A percentile compares a stretch with the other conserved stretches of the same genome.
phyloP scores from a whole-genome alignment of 2,329 filamentous ascomycete genomes.

The Cladosporium sp. region DNA sequence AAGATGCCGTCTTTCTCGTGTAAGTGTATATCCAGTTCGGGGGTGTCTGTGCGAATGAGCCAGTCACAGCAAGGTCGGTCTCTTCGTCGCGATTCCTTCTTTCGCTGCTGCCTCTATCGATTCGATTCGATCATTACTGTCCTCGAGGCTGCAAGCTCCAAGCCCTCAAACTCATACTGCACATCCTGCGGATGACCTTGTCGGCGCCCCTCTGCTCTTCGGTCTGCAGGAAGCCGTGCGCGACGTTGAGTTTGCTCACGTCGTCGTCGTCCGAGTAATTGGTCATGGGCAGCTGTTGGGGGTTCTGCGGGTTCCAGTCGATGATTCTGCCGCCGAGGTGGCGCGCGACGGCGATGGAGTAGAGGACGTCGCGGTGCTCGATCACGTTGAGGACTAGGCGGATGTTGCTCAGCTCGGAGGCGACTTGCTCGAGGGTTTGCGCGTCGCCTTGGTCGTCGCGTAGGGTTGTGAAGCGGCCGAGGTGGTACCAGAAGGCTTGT shows the following conservation, averaged over 20 bases:
- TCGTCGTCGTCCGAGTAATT: constrained; percentile 37
- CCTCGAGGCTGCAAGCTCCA: constrained; percentile 29
- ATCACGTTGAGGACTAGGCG: constrained; percentile 70
- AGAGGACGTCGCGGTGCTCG: constrained; percentile 87
- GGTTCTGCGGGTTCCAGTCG: constrained; percentile 34
- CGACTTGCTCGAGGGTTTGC: constrained; percentile 51
- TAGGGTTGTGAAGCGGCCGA: constrained; percentile 68
- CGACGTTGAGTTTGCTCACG: constrained; percentile 44
- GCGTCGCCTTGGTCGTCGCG: constrained; percentile 57
- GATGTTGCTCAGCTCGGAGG: constrained; percentile 53
- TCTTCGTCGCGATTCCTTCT: too few species aligned
- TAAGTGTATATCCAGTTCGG: too few species aligned
- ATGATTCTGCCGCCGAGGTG: constrained; percentile 62
- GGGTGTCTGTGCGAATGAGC: too few species aligned
- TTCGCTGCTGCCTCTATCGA: too few species aligned
- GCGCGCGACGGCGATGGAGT: constrained; percentile 78
- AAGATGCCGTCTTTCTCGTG: too few species aligned
- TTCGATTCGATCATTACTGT: not conserved
- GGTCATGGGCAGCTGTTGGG: constrained; percentile 20
- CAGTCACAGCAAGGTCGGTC: too few species aligned
- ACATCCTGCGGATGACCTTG: constrained; percentile 46
- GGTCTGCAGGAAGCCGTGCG: constrained; percentile 45
- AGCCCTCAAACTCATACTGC: constrained; percentile 45
- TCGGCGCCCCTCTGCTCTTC: constrained; percentile 43
- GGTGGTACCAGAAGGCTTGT: constrained; percentile 67